Evolutionary conservation across 257 asterid species (phyloP), one percentile per base, ranked within the genome.

Genomic region (Jasminum sambac): DNA sequence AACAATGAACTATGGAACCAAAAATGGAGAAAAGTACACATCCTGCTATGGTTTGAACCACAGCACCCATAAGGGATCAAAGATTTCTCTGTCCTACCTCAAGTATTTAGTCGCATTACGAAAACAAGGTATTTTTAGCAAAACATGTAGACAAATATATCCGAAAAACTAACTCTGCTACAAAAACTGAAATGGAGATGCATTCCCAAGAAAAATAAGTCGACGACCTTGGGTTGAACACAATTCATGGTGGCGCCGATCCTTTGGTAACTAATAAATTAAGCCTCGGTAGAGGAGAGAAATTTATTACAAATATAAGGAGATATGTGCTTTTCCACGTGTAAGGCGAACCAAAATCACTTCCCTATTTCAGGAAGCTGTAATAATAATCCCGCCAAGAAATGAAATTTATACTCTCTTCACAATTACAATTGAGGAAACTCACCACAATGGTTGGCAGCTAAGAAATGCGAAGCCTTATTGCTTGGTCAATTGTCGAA

Each of bases 401-500:
- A 70, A 59, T 68, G 44, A 39, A 59, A 24, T 58, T 72, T 74
- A 83, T 81, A 80, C 85, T 86, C 67, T 65, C 66, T 16, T 44
- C 58, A 76, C 59, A 55, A 78, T 65, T 74, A 67, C 66, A 62
- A 36, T 63, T 61, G 67, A 60, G 55, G 60, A 79, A 74, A 50
- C 64, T 59, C 30, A 12, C 21, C 66, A 64, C 66, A 64, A 55
- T 65, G 43, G 58, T 64, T 59, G 41, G 30, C 71, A n/a, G 43
- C 66, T 46, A 58, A 25, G 23, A 38, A 8, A 46, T 55, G 55
- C 48, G 43, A 34, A 40, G 60, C 46, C 73, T 84, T 72, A 91
- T 80, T 80, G 90, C 78, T 77, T 77, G 8, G 77, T 71, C 81
- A 91, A 86, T 71, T 92, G 96, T 39, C 95, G 91, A 69, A 87